A percentile compares a stretch with the other conserved stretches of the same genome.
phyloP scores from a whole-genome alignment of 768 basidiomycete species.

The Ramaria sp. region DNA sequence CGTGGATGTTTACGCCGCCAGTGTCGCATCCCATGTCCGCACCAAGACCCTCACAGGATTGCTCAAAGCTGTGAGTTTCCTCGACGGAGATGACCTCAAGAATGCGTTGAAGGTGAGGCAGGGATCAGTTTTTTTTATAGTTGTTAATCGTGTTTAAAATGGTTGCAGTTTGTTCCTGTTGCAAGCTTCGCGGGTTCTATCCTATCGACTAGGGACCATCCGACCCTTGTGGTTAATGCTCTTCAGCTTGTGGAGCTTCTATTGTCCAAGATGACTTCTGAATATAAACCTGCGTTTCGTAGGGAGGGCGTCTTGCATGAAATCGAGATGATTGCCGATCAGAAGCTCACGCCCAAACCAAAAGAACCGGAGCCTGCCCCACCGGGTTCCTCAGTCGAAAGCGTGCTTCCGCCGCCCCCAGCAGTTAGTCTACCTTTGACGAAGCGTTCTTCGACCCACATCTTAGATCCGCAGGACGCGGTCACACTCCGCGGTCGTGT shows the following conservation, averaged over 20 bases:
- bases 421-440: constrained; percentile 41
- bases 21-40: constrained; percentile 78
- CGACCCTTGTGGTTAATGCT: constrained; percentile 74
- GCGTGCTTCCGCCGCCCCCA: constrained; percentile 26
- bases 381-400: constrained; percentile 18
- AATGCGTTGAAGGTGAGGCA: constrained; percentile 62
- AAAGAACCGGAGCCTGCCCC: constrained; percentile 27
- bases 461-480: constrained; percentile 78
- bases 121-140: not conserved
- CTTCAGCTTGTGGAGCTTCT: constrained; percentile 91
- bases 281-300: constrained; percentile 84
- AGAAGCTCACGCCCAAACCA: constrained; percentile 42
- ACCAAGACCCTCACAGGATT: constrained; percentile 82
- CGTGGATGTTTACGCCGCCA: constrained; percentile 98
- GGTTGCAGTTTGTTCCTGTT: constrained; percentile 73
- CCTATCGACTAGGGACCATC: constrained; percentile 85
- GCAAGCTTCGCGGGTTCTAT: constrained; percentile 94
- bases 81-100: constrained; percentile 65
- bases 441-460: constrained; percentile 58
- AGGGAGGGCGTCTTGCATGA: constrained; percentile 97
- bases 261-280: constrained; percentile 66
- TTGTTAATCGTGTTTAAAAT: constrained; percentile 6
- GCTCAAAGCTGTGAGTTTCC: constrained; percentile 85
- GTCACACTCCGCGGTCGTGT: constrained; percentile 88
- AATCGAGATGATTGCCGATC: constrained; percentile 65